Evolutionary conservation across 805 yeast species (phyloP), one percentile per base, ranked within the genome.

Genomic region (Wickerhamiella spandovensis): DNA sequence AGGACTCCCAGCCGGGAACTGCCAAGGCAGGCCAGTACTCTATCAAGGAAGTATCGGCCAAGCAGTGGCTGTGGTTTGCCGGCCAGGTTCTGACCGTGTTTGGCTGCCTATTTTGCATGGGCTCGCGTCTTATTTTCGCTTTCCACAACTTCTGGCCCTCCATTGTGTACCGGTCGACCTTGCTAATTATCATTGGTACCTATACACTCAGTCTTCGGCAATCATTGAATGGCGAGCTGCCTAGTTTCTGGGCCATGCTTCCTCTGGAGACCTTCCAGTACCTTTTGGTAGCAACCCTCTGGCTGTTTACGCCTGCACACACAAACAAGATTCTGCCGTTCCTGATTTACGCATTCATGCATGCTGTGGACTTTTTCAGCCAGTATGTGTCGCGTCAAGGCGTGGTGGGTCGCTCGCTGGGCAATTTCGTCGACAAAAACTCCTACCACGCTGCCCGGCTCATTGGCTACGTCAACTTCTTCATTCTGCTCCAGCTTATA

Each of bases 251-350:
- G 50, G 77, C 56, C 2, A 80, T 88, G 61, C 61, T 85, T 49
- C 79, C 88, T 9, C 77, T 86, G 22, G 86, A 78, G 56, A 84
- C 84, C 62, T 83, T 83, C 70, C 95, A 86, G 65, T 77, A 76
- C 60, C 67, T 79, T 49, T 54, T 76, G 2, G 64, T 80, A 51
- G 82, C 79, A 39, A 55, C 72, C 51, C 69, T 69, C 23, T 77
- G 79, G 78, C 65, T 73, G 54, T 61, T 79, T 44, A 76, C 88
- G 56, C 81, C 82, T 23, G 74, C 72, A 51, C 76, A 79, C 53
- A 66, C 78, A 28, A 61, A 85, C 52, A 75, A 92, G 6, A 67
- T 82, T 51, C 61, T 81, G 15, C 92, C 96, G 46, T 89, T 81
- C 62, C 68, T 77, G 17, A 67, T 82, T 41, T 85, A 81, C 62